Base-by-base conservation (phyloP, 139 green algal genomes). In the Monoraphidium neglectum region DNA sequence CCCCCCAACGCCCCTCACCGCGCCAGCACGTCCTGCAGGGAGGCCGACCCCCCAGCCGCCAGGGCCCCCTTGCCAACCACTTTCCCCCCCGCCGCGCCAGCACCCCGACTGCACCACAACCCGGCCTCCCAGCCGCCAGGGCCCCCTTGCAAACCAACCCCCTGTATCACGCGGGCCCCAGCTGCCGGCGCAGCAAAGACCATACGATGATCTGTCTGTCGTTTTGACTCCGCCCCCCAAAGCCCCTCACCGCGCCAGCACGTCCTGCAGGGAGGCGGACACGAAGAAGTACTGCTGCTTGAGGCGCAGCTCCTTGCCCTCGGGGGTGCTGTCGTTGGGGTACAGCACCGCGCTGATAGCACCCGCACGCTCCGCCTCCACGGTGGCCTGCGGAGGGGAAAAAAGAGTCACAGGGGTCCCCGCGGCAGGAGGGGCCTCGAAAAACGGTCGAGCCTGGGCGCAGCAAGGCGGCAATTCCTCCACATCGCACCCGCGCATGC, bases 201-300 rank as follows among this genome's bases (percentile, higher is more conserved):
- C n/a, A n/a, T n/a, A n/a, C n/a, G n/a, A n/a, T n/a, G n/a, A 51
- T 51, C 12, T 8, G 8, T 51, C 43, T 51, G 43, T 51, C 43
- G 8, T 21, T 12, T 12, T 51, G 8, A 51, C 8, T 51, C 43
- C 43, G 12, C 8, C 43, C 43, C 43, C 43, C 43, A 51, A 51
- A 51, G 12, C 43, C 43, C 56, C 26, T 6, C n/a, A 91, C 62
- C 83, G 80, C 15, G 80, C 51, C 80, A 95, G 57, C 78, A 93
- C 87, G 71, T 94, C 92, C 88, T 99, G 95, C 53, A 99, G 84
- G 21, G 94, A 97, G 13, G 96, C 97, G 32, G 88, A 94, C 23
- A 98, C 93, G 71, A 99, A 97, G 88, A 99, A 99, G 89, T 97
- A 97, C 88, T 99, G 96, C 92, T 99, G 97, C 92, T 98, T 98